Conservation (phyloP, 1,284 basidiomycete genomes). For the Trametes pubescens region DNA sequence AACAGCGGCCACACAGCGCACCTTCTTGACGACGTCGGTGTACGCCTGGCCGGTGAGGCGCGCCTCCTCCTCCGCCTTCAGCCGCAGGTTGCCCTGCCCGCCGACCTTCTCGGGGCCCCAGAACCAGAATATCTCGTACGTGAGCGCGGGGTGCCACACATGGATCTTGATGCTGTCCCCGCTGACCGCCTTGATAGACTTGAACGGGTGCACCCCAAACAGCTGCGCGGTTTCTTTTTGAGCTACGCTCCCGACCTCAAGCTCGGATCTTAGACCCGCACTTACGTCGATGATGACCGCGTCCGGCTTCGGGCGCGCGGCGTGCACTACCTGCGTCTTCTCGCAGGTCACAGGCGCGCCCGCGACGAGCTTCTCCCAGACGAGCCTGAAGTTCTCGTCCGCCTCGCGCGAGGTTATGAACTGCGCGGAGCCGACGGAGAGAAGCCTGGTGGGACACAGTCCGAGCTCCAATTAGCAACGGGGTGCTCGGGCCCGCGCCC, state of each 20-base stretch:
- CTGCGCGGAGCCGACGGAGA: not conserved
- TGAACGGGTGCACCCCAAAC: slow-evolving; percentile 23
- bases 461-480: too few species aligned
- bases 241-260: too few species aligned
- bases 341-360: slow-evolving; percentile 6
- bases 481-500: too few species aligned
- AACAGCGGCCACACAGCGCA: not conserved
- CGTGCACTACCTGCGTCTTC: not conserved
- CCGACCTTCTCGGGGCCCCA: slow-evolving; percentile 29
- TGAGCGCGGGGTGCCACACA: slow-evolving; percentile 25
- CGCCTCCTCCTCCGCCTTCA: slow-evolving; percentile 27
- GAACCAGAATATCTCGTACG: slow-evolving; percentile 21
- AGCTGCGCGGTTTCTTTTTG: slow-evolving; percentile 16
- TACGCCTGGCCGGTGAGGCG: slow-evolving; percentile 17
- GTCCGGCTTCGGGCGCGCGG: slow-evolving; percentile 6
- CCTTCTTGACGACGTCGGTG: not conserved
- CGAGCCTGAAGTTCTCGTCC: slow-evolving; percentile 4
- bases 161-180: slow-evolving; percentile 27
- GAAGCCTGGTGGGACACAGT: not conserved
- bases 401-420: not conserved
- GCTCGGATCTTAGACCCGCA: not conserved
- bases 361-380: slow-evolving; percentile 6
- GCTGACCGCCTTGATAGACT: slow-evolving; percentile 9
- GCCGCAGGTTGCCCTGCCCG: slow-evolving; percentile 28
- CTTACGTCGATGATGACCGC: slow-evolving; percentile 17